Evolutionary conservation across 495 filamentous ascomycete species (phyloP).

Genomic region (Talaromyces proteolyticus): DNA sequence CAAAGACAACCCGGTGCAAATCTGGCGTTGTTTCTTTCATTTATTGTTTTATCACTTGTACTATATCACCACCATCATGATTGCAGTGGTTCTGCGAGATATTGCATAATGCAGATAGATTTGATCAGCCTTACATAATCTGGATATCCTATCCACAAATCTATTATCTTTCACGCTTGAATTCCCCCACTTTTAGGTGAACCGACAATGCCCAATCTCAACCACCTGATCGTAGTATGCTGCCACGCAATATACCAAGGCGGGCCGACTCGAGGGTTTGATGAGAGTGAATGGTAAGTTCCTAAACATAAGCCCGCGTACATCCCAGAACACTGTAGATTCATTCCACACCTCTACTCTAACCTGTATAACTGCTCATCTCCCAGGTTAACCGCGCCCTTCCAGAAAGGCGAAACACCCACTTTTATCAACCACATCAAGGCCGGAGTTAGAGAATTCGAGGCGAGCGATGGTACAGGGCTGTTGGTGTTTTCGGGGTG

Average conservation of each 20-base stretch:
- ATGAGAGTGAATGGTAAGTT: constrained; percentile 62
- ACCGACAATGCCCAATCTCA: neutral
- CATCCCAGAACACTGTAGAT: no score
- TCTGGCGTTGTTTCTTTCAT: neutral
- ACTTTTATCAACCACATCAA: constrained; percentile 69
- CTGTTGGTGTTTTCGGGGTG: constrained; percentile 68
- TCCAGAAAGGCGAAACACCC: constrained; percentile 65
- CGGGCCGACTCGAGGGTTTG: constrained; percentile 48
- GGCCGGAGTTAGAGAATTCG: constrained; percentile 48
- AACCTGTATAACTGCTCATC: neutral
- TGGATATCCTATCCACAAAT: no score
- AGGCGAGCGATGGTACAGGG: constrained; percentile 20
- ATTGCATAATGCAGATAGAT: no score
- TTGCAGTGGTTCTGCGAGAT: neutral
- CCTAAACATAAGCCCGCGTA: no score
- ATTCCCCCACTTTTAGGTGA: no score
- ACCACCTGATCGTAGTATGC: constrained; percentile 66
- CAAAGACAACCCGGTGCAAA: no score
- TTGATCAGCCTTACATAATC: no score
- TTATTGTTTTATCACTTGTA: neutral
- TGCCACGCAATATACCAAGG: constrained; percentile 76
- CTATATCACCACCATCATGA: neutral
- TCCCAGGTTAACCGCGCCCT: constrained; percentile 52
- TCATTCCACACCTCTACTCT: neutral
- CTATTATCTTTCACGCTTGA: no score